A percentile compares a stretch with the other conserved stretches of the same genome.
These are phyloP conservation scores for Hypomontagnella submonticulosa DNA, from an alignment of 495 filamentous ascomycete genomes.

Conservation along the genomic window DNA sequence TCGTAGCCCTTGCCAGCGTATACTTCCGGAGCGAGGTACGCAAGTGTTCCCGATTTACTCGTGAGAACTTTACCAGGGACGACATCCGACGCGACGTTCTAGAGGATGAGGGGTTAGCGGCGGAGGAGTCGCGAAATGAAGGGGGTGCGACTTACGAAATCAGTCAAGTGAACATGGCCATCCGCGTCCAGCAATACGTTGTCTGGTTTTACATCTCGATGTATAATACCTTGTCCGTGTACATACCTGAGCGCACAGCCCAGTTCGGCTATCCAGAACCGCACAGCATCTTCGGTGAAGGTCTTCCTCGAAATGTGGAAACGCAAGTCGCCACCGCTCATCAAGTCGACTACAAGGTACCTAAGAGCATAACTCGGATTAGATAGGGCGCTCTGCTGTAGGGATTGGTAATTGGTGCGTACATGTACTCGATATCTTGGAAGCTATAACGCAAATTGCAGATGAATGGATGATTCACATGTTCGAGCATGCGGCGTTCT, in stretches of 20 bases:
- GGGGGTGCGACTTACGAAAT: slow-evolving; percentile 76
- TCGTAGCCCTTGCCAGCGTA: slow-evolving; percentile 89
- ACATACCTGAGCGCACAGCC: slow-evolving; percentile 93
- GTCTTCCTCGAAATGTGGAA: slow-evolving; percentile 99
- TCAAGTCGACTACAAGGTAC: slow-evolving; percentile 97
- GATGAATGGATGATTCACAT: slow-evolving; percentile 96
- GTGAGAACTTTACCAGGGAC: slow-evolving; percentile 82
- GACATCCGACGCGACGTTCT: slow-evolving; percentile 98
- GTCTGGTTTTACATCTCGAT: slow-evolving; percentile 96
- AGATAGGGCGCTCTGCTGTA: slow-evolving; percentile 18
- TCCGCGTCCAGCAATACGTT: slow-evolving; percentile 94
- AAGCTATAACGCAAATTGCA: slow-evolving; percentile 99
- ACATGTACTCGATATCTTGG: slow-evolving; percentile 99
- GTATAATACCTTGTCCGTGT: slow-evolving; percentile 91
- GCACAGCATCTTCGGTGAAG: slow-evolving; percentile 95
- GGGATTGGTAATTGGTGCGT: slow-evolving; percentile 50
- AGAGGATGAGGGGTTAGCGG: slow-evolving; percentile 19
- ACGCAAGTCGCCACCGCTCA: slow-evolving; percentile 96
- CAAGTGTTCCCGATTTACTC: slow-evolving; percentile 95
- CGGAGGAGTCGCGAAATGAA: neutral
- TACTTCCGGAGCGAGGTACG: slow-evolving; percentile 96
- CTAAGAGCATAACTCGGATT: slow-evolving; percentile 57
- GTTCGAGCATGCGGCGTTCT: slow-evolving; percentile 96
- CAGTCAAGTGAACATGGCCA: slow-evolving; percentile 96
- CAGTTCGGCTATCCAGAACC: slow-evolving; percentile 95